phyloP scores from a whole-genome alignment of 1,139 yeast species.

The Zygoascus sp. region DNA sequence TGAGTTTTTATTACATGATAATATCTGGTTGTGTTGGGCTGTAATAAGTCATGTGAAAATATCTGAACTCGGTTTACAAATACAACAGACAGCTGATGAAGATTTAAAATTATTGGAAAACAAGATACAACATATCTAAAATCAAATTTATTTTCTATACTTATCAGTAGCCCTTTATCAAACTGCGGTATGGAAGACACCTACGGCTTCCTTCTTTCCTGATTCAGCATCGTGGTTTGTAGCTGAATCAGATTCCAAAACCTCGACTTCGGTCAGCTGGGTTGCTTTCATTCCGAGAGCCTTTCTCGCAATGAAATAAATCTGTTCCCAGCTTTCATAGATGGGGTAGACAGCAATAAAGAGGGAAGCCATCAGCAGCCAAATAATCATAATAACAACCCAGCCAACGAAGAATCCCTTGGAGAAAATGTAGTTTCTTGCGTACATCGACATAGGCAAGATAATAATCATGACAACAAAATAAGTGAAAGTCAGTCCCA shows the following conservation, averaged over 20 bases:
- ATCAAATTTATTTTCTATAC: too few species aligned
- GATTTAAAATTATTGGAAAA: too few species aligned
- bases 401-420: slow-evolving; percentile 17
- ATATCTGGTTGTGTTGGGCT: too few species aligned
- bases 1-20: too few species aligned
- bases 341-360: slow-evolving; percentile 14
- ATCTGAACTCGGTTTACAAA: too few species aligned
- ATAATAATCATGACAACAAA: slow-evolving; percentile 37
- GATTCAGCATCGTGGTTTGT: not conserved
- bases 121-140: too few species aligned
- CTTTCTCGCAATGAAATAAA: not conserved
- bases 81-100: too few species aligned
- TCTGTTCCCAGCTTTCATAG: slow-evolving; percentile 11
- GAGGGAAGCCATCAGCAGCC: slow-evolving; percentile 12
- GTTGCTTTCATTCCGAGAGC: not conserved
- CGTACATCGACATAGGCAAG: slow-evolving; percentile 18
- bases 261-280: not conserved
- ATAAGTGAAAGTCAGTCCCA: slow-evolving; percentile 27
- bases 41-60: too few species aligned
- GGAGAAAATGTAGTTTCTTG: slow-evolving; percentile 16
- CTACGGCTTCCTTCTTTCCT: not conserved
- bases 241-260: not conserved
- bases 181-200: not conserved
- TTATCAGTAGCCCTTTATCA: too few species aligned
- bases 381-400: slow-evolving; percentile 14